Conservation (phyloP, 495 filamentous ascomycete species). For the Copromyces sp. region DNA sequence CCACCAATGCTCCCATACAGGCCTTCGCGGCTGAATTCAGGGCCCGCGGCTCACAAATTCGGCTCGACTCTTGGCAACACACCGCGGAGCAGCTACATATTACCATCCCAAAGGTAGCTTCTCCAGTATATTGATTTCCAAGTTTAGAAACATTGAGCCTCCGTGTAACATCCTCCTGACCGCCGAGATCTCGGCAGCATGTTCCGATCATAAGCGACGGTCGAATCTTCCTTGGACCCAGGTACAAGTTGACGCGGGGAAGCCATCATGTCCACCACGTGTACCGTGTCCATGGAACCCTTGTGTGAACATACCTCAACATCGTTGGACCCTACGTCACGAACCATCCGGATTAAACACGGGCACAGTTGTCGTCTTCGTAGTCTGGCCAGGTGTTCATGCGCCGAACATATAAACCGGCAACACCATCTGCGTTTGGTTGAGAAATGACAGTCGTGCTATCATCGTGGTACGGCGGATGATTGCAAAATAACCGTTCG, state of each 20-base stretch:
- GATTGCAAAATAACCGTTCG: not conserved
- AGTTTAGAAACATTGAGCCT: not conserved
- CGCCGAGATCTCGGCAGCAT: not conserved
- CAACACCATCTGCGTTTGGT: not conserved
- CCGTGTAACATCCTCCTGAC: not conserved
- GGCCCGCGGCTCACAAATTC: not conserved
- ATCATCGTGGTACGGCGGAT: not conserved
- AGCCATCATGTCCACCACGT: not conserved
- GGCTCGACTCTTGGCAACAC: not conserved
- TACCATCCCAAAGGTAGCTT: not conserved
- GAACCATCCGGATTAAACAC: not conserved
- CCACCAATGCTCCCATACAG: not conserved
- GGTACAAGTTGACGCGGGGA: not conserved
- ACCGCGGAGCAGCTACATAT: not conserved
- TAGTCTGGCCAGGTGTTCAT: not conserved
- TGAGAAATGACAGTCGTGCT: not conserved
- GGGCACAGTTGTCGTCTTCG: not conserved
- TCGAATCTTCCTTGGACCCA: not conserved
- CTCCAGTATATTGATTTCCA: not conserved
- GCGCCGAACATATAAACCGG: not conserved
- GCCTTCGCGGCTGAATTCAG: not conserved
- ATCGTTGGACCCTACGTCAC: not conserved
- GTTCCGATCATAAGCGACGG: not conserved
- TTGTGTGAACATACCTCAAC: not conserved
- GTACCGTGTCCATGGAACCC: not conserved